Conservation (phyloP, 108 stramenopile genomes). For the Pseudonitzschia multiseries region DNA sequence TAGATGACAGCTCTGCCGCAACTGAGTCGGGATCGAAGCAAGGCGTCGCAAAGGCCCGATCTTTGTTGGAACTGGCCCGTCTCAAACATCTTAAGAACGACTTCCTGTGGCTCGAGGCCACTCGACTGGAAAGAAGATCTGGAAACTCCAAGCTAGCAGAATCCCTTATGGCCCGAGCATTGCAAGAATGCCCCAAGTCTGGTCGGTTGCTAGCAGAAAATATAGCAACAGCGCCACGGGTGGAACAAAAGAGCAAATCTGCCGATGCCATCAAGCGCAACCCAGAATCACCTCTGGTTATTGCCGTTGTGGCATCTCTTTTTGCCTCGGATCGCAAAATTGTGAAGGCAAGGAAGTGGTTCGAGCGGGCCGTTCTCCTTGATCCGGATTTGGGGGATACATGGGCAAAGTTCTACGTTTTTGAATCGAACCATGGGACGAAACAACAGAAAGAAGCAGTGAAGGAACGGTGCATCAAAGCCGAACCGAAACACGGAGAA, state of each 20-base stretch:
- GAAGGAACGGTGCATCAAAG: slow-evolving; percentile 67
- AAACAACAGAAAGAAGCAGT: slow-evolving; percentile 63
- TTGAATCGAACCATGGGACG: slow-evolving; percentile 77
- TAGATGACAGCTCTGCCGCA: not conserved
- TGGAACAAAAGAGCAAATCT: slow-evolving; percentile 87
- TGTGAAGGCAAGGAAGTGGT: slow-evolving; percentile 96
- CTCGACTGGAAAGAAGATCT: slow-evolving; percentile 89
- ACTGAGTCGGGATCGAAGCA: slow-evolving; percentile 18
- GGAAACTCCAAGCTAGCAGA: slow-evolving; percentile 84
- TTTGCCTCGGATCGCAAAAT: slow-evolving; percentile 87
- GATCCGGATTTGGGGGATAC: slow-evolving; percentile 91
- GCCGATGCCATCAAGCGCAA: slow-evolving; percentile 90
- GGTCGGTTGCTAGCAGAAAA: slow-evolving; percentile 91
- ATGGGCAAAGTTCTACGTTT: slow-evolving; percentile 91
- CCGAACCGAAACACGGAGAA: slow-evolving; percentile 95
- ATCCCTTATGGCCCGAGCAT: slow-evolving; percentile 90
- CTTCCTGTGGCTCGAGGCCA: slow-evolving; percentile 89
- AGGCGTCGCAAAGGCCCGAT: slow-evolving; percentile 85
- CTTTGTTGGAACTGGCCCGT: slow-evolving; percentile 92
- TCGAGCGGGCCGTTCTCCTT: slow-evolving; percentile 87
- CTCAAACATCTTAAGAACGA: slow-evolving; percentile 79
- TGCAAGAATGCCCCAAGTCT: slow-evolving; percentile 93
- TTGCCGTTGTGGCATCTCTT: slow-evolving; percentile 89
- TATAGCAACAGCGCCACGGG: slow-evolving; percentile 81
- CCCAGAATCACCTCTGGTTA: slow-evolving; percentile 90